A percentile compares a stretch with the other conserved stretches of the same genome.
These are phyloP conservation scores for Zygosaccharomyces bisporus DNA, from an alignment of 805 yeast species.

Conservation along the genomic window DNA sequence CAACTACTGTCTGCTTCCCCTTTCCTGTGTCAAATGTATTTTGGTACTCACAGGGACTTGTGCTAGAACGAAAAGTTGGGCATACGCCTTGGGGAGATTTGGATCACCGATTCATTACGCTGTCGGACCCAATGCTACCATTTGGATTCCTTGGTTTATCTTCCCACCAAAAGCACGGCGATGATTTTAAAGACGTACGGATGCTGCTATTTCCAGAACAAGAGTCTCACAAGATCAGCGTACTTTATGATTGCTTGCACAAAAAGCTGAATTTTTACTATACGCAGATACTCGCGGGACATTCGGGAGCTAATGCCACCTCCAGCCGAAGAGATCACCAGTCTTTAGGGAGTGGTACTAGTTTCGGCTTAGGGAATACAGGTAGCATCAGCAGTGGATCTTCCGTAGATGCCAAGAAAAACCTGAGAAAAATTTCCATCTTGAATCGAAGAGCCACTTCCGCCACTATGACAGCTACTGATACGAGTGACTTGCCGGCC, in stretches of 20 bases:
- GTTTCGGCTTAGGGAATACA: neutral
- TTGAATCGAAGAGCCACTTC: conserved; percentile 24
- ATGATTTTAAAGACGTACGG: conserved; percentile 15
- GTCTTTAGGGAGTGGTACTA: neutral
- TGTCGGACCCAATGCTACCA: conserved; percentile 72
- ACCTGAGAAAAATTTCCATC: conserved; percentile 22
- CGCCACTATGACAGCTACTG: conserved; percentile 13
- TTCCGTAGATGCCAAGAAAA: conserved; percentile 7
- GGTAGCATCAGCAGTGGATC: conserved; percentile 1
- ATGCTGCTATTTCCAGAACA: conserved; percentile 28
- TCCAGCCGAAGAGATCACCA: conserved; percentile 1
- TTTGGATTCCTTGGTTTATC: conserved; percentile 69
- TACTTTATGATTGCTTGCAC: conserved; percentile 22
- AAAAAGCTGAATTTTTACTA: conserved; percentile 25
- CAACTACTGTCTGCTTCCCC: conserved; percentile 63
- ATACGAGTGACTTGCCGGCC: conserved; percentile 7
- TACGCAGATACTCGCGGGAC: conserved; percentile 20
- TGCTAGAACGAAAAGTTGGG: conserved; percentile 49
- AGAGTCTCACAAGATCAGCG: conserved; percentile 30
- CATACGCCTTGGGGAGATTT: conserved; percentile 3
- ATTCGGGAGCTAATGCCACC: neutral
- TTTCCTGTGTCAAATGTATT: conserved; percentile 58
- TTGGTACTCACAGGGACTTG: conserved; percentile 63
- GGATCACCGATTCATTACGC: conserved; percentile 50
- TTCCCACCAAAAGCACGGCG: conserved; percentile 48